Evolutionary conservation across 257 asterid genomes (phyloP), one percentile per base, ranked within the genome.

Genomic region (Solanum virginianum): DNA sequence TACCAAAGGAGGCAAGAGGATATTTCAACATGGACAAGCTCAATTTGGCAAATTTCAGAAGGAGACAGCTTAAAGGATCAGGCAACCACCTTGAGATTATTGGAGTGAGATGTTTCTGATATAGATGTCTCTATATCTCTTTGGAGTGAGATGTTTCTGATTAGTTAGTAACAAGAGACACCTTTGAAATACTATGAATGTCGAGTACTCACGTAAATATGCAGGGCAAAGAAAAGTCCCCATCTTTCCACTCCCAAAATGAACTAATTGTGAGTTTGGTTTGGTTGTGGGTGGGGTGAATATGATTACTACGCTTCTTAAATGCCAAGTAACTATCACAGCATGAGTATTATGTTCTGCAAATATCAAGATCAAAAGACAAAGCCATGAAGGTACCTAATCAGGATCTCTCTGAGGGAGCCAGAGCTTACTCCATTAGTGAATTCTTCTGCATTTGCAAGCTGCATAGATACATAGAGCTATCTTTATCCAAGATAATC

Each of bases 391-490:
- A 20, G 14, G 41, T 87, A 92, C 95, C 97, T 91, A 87, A 93
- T 92, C 89, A 93, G 87, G 90, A 93, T 96, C 90, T 94, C 99
- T 85, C 99, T 98, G 74, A 96, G 99, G 85, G 90, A 92, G 65
- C 99, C 99, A 77, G 94, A 92, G 89, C 90, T 90, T 83, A 93
- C 92, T 59, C 99, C 99, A 80, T n/a, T n/a, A n/a, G n/a, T n/a
- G n/a, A n/a, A n/a, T n/a, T n/a, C n/a, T n/a, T n/a, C n/a, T n/a
- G n/a, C n/a, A n/a, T n/a, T n/a, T n/a, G n/a, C n/a, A n/a, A n/a
- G n/a, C n/a, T n/a, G n/a, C n/a, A n/a, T n/a, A n/a, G n/a, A n/a
- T n/a, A n/a, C n/a, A n/a, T n/a, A n/a, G n/a, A n/a, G n/a, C n/a
- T n/a, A n/a, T n/a, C n/a, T n/a, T n/a, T n/a, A n/a, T n/a, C n/a